Base-by-base conservation (phyloP, 2,329 filamentous ascomycete species). In the Parastagonospora avenae region DNA sequence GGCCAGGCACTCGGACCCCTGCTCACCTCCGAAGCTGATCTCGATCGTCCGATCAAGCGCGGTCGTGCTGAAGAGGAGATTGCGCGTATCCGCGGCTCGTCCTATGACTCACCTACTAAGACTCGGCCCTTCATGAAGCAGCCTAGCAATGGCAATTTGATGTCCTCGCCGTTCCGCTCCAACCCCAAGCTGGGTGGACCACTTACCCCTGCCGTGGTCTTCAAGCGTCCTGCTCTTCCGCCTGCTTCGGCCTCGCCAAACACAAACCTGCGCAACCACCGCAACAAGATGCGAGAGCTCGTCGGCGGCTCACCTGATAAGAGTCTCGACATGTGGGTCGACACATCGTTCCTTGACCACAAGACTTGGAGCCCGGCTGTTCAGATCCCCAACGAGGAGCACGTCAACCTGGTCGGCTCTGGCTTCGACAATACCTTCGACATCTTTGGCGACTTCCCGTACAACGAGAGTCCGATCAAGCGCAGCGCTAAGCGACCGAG, bases 41-140 rank as follows among this genome's bases (percentile, higher is more conserved):
- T 87, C 45, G 89, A 92, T 62, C 86, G 87, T n/a, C 88, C 88
- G 42, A 87, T 92, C 64, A 95, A 93, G 78, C 88, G 91, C 53
- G 93, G 93, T 28, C 89, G 93, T 54, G 94, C 94, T 12, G 94
- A 97, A 73, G 92, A 95, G 65, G 94, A 97, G 74, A 97, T 99
- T 78, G 90, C 90, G 39, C 90, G 93, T 35, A 88, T 97, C 46
- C 89, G 94, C 60, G 90, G 90, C 55, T 97, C 93, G 1, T 96
- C 92, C 2, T 93, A 92, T 65, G 92, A 96, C 66, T 97, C 92
- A 67, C 94, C 94, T 4, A 90, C 86, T 42, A 92, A 91, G 76
- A 76, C 78, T 62, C 82, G 86, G 36, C 81, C 83, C 10, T 78
- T 78, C 48, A 77, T 80, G 54, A 79, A 80, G 31, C 81, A 83